Evolutionary conservation across 495 filamentous ascomycete species (phyloP), one percentile per base, ranked within the genome.

Genomic region (Elasticomyces elasticus): DNA sequence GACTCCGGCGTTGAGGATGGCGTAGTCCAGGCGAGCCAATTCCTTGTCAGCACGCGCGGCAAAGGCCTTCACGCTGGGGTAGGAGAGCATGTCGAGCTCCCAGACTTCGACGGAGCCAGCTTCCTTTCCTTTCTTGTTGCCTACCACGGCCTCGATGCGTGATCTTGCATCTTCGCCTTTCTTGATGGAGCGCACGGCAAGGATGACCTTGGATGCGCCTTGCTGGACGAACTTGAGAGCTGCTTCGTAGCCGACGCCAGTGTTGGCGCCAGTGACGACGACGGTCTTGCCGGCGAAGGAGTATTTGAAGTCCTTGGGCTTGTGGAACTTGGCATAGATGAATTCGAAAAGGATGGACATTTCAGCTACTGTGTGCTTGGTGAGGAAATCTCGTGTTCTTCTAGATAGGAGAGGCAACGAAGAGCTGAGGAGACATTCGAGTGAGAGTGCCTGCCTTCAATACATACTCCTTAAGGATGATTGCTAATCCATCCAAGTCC

Each of bases 71-170:
- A 67, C 52, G n/a, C 44, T 58, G 23, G 31, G 55, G 44, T 60
- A 65, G 35, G 28, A 35, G 28, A n/a, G 6, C 30, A 66, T 41
- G 46, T 67, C 65, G 2, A 67, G 54, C 30, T 51, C 46, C 65
- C 65, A 67, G 33, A 66, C 59, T 12, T 66, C 61, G 5, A 56
- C 15, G 17, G 19, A n/a, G 12, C 24, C 9, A n/a, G 2, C 20
- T 10, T 15, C 20, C 5, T 45, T 10, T 7, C 15, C 42, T 2
- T 15, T 26, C 12, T 56, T 6, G 19, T 20, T 19, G 7, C 22
- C n/a, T 4, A 51, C 44, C 19, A 6, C 7, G 22, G n/a, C 7
- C 15, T 53, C 45, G 54, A 61, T 58, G 1, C 19, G 30, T 25
- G 5, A 15, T 33, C 48, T 54, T 1, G 61, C 61, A 7, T 44